Base-by-base conservation (phyloP, 768 basidiomycete species). In the Antrodiella citrinella region DNA sequence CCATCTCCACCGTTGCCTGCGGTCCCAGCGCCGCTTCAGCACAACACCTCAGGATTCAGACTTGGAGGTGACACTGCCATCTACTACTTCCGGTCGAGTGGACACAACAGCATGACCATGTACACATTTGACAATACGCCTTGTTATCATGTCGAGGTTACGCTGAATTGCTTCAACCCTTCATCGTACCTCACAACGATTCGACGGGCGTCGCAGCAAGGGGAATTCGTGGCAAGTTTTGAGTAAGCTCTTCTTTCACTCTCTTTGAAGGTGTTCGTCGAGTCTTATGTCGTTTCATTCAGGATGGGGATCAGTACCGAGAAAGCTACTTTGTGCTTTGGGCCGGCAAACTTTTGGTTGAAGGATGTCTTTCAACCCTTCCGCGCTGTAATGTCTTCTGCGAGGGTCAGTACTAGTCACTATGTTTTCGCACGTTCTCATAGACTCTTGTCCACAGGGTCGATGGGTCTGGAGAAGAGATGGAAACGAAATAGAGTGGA, bases 111-210 rank as follows among this genome's bases (percentile, higher is more conserved):
- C 15, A 43, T 43, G 41, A 35, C 30, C 7, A 7, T 35, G 30
- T 35, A 35, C 30, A 35, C 30, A 7, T 35, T 35, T 3, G 44
- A 55, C 40, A 30, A 21, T 9, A 52, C 42, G 22, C 54, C 50
- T 11, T 19, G 51, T n/a, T 56, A 50, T 25, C 20, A 19, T 20
- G 44, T 56, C 19, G 49, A 52, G n/a, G 51, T 53, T 5, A 21
- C 24, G 38, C 44, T 48, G 20, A 56, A 52, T 45, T 46, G 44
- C 19, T 56, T 56, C 45, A 56, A 40, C 9, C 54, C 54, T 3
- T 47, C 48, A 2, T 52, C 48, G 21, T 50, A 30, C 26, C 47
- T 53, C 40, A 56, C 54, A 2, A 52, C 45, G 9, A 18, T 56
- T 1, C 40, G 30, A 11, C 51, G 54, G 15, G 19, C 5, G 4